These are phyloP conservation scores for Stellera chamaejasme DNA, from an alignment of 345 rosid genomes.

Conservation along the genomic window DNA sequence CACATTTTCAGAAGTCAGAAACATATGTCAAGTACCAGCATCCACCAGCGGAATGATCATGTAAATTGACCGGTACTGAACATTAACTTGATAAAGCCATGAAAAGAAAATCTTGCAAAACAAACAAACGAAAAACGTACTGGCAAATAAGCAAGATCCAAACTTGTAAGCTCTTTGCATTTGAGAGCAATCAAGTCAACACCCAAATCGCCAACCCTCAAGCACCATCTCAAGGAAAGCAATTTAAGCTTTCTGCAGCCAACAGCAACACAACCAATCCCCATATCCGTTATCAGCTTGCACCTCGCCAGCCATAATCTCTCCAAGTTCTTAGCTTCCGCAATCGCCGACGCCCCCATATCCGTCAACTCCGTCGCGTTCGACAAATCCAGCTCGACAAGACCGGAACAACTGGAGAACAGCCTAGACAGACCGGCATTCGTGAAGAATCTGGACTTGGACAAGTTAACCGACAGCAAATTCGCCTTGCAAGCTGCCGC, in stretches of 20 bases:
- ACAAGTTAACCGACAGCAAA: slow-evolving; percentile 25
- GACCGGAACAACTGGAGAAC: slow-evolving; percentile 19
- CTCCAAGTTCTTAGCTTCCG: slow-evolving; percentile 37
- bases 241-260: slow-evolving; percentile 32
- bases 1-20: neutral
- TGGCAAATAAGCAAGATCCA: slow-evolving; percentile 44
- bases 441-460: slow-evolving; percentile 31
- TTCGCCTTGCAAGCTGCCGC: slow-evolving; percentile 19
- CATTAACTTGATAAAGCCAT: neutral
- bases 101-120: neutral
- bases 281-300: slow-evolving; percentile 41
- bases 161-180: slow-evolving; percentile 27
- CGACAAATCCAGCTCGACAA: slow-evolving; percentile 28
- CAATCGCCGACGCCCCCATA: slow-evolving; percentile 28
- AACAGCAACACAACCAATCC: slow-evolving; percentile 41
- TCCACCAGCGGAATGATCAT: no score
- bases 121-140: slow-evolving; percentile 16
- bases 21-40: no score
- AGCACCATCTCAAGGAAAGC: slow-evolving; percentile 44
- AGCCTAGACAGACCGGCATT: slow-evolving; percentile 27
- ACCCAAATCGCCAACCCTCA: slow-evolving; percentile 41
- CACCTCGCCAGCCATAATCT: slow-evolving; percentile 32
- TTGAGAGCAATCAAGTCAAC: slow-evolving; percentile 39
- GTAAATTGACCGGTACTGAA: neutral
- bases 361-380: slow-evolving; percentile 36